Base-by-base conservation (phyloP, 176 grass and related monocot genomes). In the Cenchrus purpureus region DNA sequence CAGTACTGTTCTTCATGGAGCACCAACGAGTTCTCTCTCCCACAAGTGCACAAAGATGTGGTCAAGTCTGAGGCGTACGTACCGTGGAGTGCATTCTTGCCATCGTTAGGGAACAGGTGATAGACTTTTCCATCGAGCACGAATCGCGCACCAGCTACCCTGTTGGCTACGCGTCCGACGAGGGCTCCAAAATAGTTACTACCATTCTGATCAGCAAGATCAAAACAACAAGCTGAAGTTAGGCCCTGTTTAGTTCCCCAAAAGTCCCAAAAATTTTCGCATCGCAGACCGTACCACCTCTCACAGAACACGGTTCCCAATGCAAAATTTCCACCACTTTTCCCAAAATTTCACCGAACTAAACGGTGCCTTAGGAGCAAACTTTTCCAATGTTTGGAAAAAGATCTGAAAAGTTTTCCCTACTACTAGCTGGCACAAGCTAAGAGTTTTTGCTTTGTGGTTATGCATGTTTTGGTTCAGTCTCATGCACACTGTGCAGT, bases 61-160 rank as follows among this genome's bases (percentile, higher is more conserved):
- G 56, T 60, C 20, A 67, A 82, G 16, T 54, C 50, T 5, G 50
- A 37, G 76, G 76, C 59, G 58, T 93, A 98, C 59, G 58, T 93
- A 98, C 95, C 95, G 63, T 98, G 95, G 54, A 98, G 95, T 12
- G 93, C 49, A 83, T 94, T 98, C 8, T 92, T 91, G 69, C 91
- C 97, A 84, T 82, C 84, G 40, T 98, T 98, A 45, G 29, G 19
- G 31, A 54, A 91, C 48, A 95, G 76, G 43, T 84, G 92, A 10
- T 92, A 94, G 0, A 10, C 84, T 55, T 90, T 88, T 68, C 91
- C 84, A 63, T 98, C 86, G 8, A 95, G 82, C 32, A 92, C 64
- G 58, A 98, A 98, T 12, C 86, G 89, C 0, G 81, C 97, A 1
- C 87, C 76, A 5, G 89, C 83, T 37, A 98, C 83, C 78, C 97